Conservation (phyloP, 345 rosid species). For the Lumnitzera littorea region DNA sequence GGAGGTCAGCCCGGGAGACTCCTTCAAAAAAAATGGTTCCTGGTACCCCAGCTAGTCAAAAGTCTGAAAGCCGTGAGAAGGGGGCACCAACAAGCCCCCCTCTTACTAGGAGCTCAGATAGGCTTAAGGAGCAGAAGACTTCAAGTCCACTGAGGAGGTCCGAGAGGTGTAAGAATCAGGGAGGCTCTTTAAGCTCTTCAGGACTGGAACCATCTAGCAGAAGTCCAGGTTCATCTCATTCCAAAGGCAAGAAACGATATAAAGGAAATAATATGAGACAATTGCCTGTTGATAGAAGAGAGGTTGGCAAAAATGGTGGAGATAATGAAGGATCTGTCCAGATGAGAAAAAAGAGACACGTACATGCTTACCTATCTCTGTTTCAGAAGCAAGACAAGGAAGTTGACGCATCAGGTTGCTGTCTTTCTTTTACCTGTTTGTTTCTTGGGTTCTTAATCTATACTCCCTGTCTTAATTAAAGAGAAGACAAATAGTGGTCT, state of each 20-base stretch:
- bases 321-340: slow-evolving; percentile 1
- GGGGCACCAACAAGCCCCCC: slow-evolving; percentile 26
- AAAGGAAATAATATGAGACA: slow-evolving; percentile 29
- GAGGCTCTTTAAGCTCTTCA: slow-evolving; percentile 23
- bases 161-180: slow-evolving; percentile 37
- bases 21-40: slow-evolving; percentile 22
- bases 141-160: slow-evolving; percentile 48
- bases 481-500: background rate
- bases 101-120: slow-evolving; percentile 24
- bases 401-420: slow-evolving; percentile 22
- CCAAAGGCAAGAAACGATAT: slow-evolving; percentile 23
- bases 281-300: slow-evolving; percentile 26
- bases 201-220: slow-evolving; percentile 30
- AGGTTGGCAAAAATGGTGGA: slow-evolving; percentile 12
- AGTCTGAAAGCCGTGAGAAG: slow-evolving; percentile 57
- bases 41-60: slow-evolving; percentile 27
- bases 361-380: slow-evolving; percentile 38
- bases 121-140: slow-evolving; percentile 27
- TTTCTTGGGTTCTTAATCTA: background rate
- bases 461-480: background rate
- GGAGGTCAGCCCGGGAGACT: slow-evolving; percentile 48
- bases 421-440: background rate
- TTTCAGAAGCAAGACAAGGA: slow-evolving; percentile 24
- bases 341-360: slow-evolving; percentile 18
- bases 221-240: slow-evolving; percentile 15